Evolutionary conservation across 2,329 filamentous ascomycete species (phyloP).

Genomic region (Colletotrichum gloeosporioides): DNA sequence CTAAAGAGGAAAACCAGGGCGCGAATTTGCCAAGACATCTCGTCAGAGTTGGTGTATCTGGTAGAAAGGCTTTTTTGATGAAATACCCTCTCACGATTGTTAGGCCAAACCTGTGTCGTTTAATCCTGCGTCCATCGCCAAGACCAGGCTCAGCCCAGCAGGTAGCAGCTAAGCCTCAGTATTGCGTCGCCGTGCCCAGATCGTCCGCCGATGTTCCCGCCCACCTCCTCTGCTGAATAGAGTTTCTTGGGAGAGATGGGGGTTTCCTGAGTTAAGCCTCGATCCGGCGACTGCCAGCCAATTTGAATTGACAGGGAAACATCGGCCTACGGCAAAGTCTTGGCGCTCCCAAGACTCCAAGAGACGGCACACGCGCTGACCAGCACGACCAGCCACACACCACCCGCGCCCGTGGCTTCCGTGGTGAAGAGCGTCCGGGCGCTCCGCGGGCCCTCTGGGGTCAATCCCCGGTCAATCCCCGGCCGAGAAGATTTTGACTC

Average conservation of each 20-base stretch:
- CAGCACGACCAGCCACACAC: neutral
- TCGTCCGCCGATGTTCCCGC: neutral
- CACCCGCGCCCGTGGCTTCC: neutral
- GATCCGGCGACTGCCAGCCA: neutral
- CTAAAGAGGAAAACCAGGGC: neutral
- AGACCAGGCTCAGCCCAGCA: neutral
- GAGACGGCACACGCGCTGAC: neutral
- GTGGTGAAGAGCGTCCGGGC: neutral
- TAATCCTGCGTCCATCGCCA: neutral
- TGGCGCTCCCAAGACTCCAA: neutral
- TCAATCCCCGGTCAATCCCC: neutral
- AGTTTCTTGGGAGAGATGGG: neutral
- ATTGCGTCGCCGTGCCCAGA: slow-evolving; percentile 2
- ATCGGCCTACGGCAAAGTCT: neutral
- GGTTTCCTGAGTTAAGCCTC: neutral
- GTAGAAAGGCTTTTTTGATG: slow-evolving; percentile 6
- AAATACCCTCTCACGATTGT: neutral
- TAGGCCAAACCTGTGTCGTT: neutral
- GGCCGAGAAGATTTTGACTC: neutral
- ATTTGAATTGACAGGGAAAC: neutral
- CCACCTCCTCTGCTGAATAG: neutral
- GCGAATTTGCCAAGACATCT: neutral
- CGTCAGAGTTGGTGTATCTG: slow-evolving; percentile 4
- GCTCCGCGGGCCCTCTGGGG: neutral
- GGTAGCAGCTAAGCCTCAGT: slow-evolving; percentile 10